Evolutionary conservation across 495 filamentous ascomycete species (phyloP).

Genomic region (Xylaria telfairii): DNA sequence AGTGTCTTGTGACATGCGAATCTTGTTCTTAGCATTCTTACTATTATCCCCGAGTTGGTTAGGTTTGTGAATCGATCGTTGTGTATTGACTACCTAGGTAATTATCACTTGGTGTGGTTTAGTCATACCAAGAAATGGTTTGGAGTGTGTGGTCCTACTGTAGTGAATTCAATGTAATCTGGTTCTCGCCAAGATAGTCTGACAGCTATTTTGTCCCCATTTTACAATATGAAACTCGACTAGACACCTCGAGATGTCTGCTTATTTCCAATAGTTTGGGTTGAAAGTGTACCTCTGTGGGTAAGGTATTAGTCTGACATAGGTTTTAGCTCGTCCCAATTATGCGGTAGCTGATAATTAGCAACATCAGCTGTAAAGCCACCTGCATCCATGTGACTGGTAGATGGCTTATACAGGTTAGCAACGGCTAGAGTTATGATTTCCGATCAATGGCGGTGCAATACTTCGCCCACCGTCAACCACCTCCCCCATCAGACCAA

Average conservation of each 20-base stretch:
- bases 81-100: too few species aligned
- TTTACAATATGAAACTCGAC: not conserved
- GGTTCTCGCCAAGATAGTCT: not conserved
- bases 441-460: constrained; percentile 4
- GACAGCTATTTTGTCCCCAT: not conserved
- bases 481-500: not conserved
- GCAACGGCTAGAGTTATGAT: not conserved
- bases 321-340: not conserved
- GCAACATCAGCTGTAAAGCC: constrained; percentile 16
- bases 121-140: not conserved
- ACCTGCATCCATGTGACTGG: not conserved
- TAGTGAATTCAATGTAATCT: too few species aligned
- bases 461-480: not conserved
- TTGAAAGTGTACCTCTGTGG: not conserved
- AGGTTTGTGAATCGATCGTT: too few species aligned
- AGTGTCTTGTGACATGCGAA: too few species aligned
- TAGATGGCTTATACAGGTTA: not conserved
- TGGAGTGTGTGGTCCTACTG: too few species aligned
- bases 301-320: not conserved
- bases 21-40: too few species aligned
- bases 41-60: too few species aligned
- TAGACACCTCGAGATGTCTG: not conserved
- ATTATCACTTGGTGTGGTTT: not conserved
- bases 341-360: not conserved
- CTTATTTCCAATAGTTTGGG: not conserved